A percentile compares a stretch with the other conserved stretches of the same genome.
Evolutionary conservation across 2,329 filamentous ascomycete genomes (phyloP).

Genomic region (Cercospora sojina): DNA sequence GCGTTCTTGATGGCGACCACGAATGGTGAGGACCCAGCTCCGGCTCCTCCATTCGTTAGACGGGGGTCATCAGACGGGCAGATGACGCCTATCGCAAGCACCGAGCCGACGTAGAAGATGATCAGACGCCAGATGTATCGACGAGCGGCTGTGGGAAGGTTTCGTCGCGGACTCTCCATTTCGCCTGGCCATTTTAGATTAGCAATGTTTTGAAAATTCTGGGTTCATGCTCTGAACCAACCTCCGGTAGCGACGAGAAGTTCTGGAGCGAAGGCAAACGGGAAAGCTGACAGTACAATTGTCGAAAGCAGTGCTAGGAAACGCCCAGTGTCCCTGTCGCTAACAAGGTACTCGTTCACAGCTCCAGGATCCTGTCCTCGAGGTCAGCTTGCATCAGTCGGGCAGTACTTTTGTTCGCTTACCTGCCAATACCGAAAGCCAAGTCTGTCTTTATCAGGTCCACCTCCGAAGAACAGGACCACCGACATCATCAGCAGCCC

Average conservation of each 20-base stretch:
- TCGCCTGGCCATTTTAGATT: slow-evolving; percentile 57
- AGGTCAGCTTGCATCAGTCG: background rate
- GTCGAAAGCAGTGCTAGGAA: slow-evolving; percentile 55
- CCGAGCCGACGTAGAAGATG: slow-evolving; percentile 59
- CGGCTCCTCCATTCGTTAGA: slow-evolving; percentile 45
- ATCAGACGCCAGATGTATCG: slow-evolving; percentile 63
- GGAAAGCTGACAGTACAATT: slow-evolving; percentile 53
- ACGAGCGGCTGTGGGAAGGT: slow-evolving; percentile 59
- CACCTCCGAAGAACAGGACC: slow-evolving; percentile 58
- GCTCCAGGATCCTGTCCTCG: slow-evolving; percentile 46
- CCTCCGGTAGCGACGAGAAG: slow-evolving; percentile 51
- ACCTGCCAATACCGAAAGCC: slow-evolving; percentile 46
- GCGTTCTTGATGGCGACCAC: slow-evolving; percentile 49
- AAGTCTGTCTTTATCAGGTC: slow-evolving; percentile 51
- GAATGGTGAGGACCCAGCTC: slow-evolving; percentile 24
- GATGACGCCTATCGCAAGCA: slow-evolving; percentile 61
- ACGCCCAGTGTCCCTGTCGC: slow-evolving; percentile 47
- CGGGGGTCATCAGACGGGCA: slow-evolving; percentile 54
- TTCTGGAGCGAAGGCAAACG: slow-evolving; percentile 58
- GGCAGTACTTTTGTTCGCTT: too few relatives aligned
- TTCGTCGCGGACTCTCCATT: slow-evolving; percentile 58
- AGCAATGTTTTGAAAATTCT: background rate
- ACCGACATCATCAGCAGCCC: slow-evolving; percentile 54
- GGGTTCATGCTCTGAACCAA: background rate
- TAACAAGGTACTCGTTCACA: slow-evolving; percentile 50